Percentiles rank a stretch among this genome's conserved stretches.
These are phyloP conservation scores for Pythium monospermum DNA, from an alignment of 352 stramenopile genomes.

Conservation along the genomic window DNA sequence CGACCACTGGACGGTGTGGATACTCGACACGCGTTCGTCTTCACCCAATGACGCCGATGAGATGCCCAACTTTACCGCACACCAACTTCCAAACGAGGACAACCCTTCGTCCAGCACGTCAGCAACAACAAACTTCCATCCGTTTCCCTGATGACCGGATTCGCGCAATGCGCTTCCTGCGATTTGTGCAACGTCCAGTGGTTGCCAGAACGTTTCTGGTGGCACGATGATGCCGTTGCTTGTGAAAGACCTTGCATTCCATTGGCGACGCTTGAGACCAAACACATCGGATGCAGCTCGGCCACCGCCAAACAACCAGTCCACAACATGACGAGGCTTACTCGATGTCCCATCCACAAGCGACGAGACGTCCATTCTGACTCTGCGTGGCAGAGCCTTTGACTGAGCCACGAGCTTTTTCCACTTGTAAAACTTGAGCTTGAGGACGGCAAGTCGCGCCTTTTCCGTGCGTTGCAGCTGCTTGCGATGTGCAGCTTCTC, in stretches of 20 bases:
- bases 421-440: conserved; percentile 58
- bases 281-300: conserved; percentile 19
- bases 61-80: conserved; percentile 48
- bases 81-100: conserved; percentile 73
- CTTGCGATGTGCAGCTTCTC: conserved; percentile 42
- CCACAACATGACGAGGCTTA: conserved; percentile 10
- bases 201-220: conserved; percentile 12
- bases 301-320: conserved; percentile 21
- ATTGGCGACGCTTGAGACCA: conserved; percentile 13
- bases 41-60: conserved; percentile 20
- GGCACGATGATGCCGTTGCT: neutral
- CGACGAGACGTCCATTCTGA: conserved; percentile 31
- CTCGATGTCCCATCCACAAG: conserved; percentile 9
- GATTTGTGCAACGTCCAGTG: conserved; percentile 33
- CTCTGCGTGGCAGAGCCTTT: conserved; percentile 30
- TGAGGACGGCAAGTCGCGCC: conserved; percentile 44
- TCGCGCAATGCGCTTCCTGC: conserved; percentile 9
- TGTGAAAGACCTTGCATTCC: neutral
- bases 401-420: conserved; percentile 55
- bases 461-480: conserved; percentile 29
- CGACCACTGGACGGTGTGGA: conserved; percentile 19
- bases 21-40: conserved; percentile 17
- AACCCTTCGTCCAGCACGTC: conserved; percentile 50
- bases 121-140: conserved; percentile 74
- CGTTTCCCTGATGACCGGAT: conserved; percentile 5